Evolutionary conservation across 257 asterid species (phyloP).

Genomic region (Forsythia suspensa): DNA sequence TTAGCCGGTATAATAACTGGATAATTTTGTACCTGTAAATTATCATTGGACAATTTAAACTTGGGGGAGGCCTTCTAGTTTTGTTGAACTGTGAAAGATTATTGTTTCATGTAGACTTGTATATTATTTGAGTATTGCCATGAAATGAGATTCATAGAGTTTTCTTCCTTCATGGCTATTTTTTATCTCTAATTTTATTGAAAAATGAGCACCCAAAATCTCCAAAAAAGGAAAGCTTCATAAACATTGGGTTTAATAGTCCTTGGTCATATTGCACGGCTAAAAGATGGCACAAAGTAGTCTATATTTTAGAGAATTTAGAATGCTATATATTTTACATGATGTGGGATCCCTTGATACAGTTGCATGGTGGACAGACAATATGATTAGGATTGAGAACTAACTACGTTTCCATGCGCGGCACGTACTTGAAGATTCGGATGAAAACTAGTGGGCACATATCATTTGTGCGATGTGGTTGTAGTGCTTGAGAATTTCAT

Average conservation of each 20-base stretch:
- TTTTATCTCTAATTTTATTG: background rate
- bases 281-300: no score
- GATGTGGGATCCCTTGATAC: no score
- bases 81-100: conserved; percentile 16
- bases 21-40: conserved; percentile 41
- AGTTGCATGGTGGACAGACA: no score
- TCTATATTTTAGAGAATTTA: no score
- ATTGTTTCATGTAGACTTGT: conserved; percentile 43
- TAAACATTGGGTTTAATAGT: background rate
- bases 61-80: conserved; percentile 24
- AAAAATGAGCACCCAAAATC: background rate
- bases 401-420: no score
- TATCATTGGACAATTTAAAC: conserved; percentile 22
- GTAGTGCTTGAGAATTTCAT: background rate
- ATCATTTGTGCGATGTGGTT: no score
- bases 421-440: no score
- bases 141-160: conserved; percentile 36
- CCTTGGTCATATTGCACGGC: no score
- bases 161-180: conserved; percentile 21
- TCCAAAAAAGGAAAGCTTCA: background rate
- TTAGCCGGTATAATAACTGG: conserved; percentile 89
- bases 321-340: no score
- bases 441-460: no score
- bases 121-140: conserved; percentile 39
- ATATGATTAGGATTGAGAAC: no score